Evolutionary conservation across 352 stramenopile genomes (phyloP).

Genomic region (Halophytophthora batemanensis): DNA sequence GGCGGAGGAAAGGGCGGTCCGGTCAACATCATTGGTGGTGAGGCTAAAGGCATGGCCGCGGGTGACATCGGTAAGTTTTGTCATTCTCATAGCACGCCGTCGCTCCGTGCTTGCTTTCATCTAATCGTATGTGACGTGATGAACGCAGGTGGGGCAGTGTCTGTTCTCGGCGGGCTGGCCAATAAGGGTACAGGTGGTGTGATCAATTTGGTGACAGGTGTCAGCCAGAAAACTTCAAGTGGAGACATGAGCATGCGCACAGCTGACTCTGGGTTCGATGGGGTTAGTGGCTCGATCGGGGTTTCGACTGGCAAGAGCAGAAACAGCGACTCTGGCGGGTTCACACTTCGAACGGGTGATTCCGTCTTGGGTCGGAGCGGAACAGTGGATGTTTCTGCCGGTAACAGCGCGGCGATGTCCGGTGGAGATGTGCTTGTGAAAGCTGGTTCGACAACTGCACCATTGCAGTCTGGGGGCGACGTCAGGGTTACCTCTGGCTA

Average conservation of each 20-base stretch:
- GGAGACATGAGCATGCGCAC: conserved; percentile 61
- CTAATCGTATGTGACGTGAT: conserved; percentile 9
- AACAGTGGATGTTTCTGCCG: conserved; percentile 41
- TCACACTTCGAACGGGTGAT: conserved; percentile 53
- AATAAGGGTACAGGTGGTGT: conserved; percentile 48
- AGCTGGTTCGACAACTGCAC: conserved; percentile 46
- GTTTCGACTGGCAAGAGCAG: conserved; percentile 55
- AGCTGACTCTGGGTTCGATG: conserved; percentile 56
- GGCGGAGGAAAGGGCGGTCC: conserved; percentile 58
- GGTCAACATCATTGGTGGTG: conserved; percentile 52
- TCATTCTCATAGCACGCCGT: neutral
- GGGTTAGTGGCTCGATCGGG: conserved; percentile 68
- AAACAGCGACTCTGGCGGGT: conserved; percentile 56
- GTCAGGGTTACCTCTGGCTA: conserved; percentile 77
- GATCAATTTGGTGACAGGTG: conserved; percentile 42
- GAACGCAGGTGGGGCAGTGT: conserved; percentile 37
- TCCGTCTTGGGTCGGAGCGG: conserved; percentile 45
- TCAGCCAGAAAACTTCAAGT: conserved; percentile 41
- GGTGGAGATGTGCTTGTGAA: conserved; percentile 74
- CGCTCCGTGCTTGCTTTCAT: neutral
- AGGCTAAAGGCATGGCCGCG: conserved; percentile 39
- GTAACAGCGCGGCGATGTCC: conserved; percentile 47
- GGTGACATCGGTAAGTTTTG: conserved; percentile 40
- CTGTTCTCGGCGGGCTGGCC: conserved; percentile 42
- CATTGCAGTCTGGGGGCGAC: conserved; percentile 59